Evolutionary conservation across 2,329 filamentous ascomycete species (phyloP).

Genomic region (Lasiodiplodia citricola): DNA sequence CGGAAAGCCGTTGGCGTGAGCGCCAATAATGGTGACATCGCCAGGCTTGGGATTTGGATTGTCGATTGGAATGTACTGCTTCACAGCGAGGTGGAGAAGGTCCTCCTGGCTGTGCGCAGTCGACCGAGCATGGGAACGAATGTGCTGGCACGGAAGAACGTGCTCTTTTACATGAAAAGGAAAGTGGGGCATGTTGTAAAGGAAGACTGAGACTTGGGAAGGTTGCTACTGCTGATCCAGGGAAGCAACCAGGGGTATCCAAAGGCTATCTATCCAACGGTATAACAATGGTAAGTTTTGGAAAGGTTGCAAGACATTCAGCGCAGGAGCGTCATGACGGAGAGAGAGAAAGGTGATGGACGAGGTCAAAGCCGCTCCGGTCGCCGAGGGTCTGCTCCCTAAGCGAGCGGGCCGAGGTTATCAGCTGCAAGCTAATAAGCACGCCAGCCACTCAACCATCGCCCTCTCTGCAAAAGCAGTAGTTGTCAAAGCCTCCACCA

Average conservation of each 20-base stretch:
- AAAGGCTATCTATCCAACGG: neutral
- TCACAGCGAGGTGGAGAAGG: slow-evolving; percentile 73
- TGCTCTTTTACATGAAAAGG: slow-evolving; percentile 72
- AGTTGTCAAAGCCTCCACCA: too few species aligned
- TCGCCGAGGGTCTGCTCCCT: neutral
- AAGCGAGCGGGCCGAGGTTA: slow-evolving; percentile 30
- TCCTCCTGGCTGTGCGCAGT: slow-evolving; percentile 77
- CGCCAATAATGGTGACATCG: slow-evolving; percentile 83
- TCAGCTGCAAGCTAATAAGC: neutral
- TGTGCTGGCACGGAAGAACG: slow-evolving; percentile 73
- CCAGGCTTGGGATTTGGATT: slow-evolving; percentile 71
- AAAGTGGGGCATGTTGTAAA: slow-evolving; percentile 61
- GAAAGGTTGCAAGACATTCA: neutral
- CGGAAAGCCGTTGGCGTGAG: slow-evolving; percentile 90
- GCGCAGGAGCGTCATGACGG: neutral
- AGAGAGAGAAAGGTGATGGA: slow-evolving; percentile 27
- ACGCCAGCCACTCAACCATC: neutral
- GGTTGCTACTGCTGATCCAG: too few species aligned
- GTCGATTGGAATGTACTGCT: slow-evolving; percentile 82
- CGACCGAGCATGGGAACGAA: slow-evolving; percentile 79
- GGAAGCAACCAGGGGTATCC: neutral
- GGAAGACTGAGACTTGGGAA: neutral
- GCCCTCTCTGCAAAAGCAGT: neutral
- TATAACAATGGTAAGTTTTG: neutral
- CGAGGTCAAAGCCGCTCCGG: slow-evolving; percentile 4